These are phyloP conservation scores for Blastocystis sp. DNA, from an alignment of 352 stramenopile species.

Conservation along the genomic window DNA sequence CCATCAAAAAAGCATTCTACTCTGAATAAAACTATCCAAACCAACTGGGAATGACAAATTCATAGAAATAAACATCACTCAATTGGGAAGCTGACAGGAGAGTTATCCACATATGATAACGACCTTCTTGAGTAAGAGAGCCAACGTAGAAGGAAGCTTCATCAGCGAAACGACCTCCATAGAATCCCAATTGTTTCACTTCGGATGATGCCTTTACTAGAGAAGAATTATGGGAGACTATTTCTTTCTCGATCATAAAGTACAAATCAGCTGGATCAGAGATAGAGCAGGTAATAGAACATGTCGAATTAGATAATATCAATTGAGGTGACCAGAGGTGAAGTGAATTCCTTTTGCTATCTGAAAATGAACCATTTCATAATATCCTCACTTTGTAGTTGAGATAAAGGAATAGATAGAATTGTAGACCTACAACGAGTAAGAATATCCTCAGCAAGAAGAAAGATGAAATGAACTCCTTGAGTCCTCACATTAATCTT, in stretches of 20 bases:
- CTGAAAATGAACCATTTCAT: background rate
- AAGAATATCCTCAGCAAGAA: background rate
- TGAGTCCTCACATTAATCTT: constrained; percentile 18
- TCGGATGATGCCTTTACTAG: background rate
- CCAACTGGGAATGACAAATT: background rate
- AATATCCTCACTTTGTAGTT: background rate
- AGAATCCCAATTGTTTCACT: background rate
- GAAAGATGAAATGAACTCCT: background rate
- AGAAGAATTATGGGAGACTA: background rate
- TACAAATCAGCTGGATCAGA: constrained; percentile 4
- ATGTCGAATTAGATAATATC: background rate
- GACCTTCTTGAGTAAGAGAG: background rate
- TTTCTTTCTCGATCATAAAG: constrained; percentile 2
- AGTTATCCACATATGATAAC: constrained; percentile 33
- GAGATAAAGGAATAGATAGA: background rate
- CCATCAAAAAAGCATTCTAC: constrained; percentile 20
- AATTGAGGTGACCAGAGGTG: constrained; percentile 45
- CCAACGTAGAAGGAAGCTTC: constrained; percentile 15
- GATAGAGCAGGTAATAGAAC: constrained; percentile 9
- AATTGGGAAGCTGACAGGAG: background rate
- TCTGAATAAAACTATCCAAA: background rate
- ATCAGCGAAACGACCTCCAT: constrained; percentile 40
- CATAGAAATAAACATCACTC: constrained; percentile 31
- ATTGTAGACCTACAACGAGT: constrained; percentile 30
- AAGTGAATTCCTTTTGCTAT: background rate